Conservation (phyloP, 768 basidiomycete species). For the Lenzites betulinus region DNA sequence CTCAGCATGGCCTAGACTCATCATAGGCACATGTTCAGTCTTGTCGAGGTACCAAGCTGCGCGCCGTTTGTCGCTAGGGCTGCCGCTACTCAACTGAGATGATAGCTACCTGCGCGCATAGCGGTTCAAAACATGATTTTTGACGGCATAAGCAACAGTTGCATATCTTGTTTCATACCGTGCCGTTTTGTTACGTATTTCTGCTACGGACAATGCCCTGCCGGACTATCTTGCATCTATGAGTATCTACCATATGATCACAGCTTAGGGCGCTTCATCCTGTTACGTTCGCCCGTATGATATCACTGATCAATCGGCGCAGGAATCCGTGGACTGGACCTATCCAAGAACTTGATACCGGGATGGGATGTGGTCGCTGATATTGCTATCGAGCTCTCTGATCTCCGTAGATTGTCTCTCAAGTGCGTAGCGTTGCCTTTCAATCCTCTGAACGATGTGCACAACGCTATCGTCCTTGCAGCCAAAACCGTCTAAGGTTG, state of each 20-base stretch:
- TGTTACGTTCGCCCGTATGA: slow-evolving; percentile 9
- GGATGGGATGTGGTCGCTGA: slow-evolving; percentile 68
- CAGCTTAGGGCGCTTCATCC: background rate
- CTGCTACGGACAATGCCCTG: too few species aligned
- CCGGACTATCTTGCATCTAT: background rate
- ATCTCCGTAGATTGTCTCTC: slow-evolving; percentile 65
- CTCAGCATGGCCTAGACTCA: too few species aligned
- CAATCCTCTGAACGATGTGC: slow-evolving; percentile 16
- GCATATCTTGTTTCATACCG: too few species aligned
- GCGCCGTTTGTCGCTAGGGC: too few species aligned
- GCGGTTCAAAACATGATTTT: too few species aligned
- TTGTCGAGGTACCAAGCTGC: too few species aligned
- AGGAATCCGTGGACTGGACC: slow-evolving; percentile 81
- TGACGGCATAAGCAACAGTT: too few species aligned
- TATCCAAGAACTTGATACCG: slow-evolving; percentile 74
- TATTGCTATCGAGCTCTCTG: slow-evolving; percentile 63
- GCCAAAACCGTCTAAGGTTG: slow-evolving; percentile 65
- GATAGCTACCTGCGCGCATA: too few species aligned
- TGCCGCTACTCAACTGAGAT: too few species aligned
- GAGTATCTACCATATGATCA: background rate
- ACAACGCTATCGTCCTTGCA: slow-evolving; percentile 33
- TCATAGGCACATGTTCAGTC: too few species aligned
- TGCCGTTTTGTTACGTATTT: too few species aligned
- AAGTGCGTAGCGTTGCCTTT: slow-evolving; percentile 58
- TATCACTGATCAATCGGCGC: background rate